phyloP scores from a whole-genome alignment of 805 yeast genomes.

The Spathaspora gorwiae region DNA sequence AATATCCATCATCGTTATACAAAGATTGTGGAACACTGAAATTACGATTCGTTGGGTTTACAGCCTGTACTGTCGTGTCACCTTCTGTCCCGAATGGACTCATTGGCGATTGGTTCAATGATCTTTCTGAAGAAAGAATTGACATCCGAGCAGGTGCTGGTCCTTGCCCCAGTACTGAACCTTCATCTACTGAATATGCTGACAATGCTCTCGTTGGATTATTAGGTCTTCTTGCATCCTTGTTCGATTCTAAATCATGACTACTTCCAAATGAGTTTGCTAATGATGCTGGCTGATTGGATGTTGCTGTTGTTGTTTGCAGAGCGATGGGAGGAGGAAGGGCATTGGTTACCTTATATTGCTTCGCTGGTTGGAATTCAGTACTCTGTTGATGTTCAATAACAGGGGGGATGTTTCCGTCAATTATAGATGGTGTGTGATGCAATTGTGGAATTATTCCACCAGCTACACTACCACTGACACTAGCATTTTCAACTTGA shows the following conservation, averaged over 20 bases:
- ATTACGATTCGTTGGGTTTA: neutral
- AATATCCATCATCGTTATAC: constrained; percentile 19
- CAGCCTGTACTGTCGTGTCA: neutral
- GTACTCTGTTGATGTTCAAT: constrained; percentile 1
- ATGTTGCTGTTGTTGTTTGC: neutral
- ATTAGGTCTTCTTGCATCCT: constrained; percentile 7
- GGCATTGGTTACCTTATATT: neutral
- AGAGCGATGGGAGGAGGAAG: neutral
- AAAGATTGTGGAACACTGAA: constrained; percentile 10
- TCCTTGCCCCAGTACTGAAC: neutral
- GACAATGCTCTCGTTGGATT: constrained; percentile 7
- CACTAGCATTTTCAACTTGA: constrained; percentile 10
- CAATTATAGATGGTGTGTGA: constrained; percentile 1
- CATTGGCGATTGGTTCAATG: constrained; percentile 8
- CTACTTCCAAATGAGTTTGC: constrained; percentile 19
- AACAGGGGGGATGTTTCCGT: neutral
- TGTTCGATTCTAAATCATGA: constrained; percentile 18
- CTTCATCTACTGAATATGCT: constrained; percentile 8
- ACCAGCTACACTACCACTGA: constrained; percentile 7
- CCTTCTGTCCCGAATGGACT: constrained; percentile 6
- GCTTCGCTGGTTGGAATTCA: constrained; percentile 1
- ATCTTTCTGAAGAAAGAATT: constrained; percentile 5
- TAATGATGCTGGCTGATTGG: constrained; percentile 12
- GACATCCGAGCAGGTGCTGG: neutral
- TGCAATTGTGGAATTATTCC: neutral